Evolutionary conservation across 495 filamentous ascomycete species (phyloP), one percentile per base, ranked within the genome.

Genomic region (Jackrogersella minutella): DNA sequence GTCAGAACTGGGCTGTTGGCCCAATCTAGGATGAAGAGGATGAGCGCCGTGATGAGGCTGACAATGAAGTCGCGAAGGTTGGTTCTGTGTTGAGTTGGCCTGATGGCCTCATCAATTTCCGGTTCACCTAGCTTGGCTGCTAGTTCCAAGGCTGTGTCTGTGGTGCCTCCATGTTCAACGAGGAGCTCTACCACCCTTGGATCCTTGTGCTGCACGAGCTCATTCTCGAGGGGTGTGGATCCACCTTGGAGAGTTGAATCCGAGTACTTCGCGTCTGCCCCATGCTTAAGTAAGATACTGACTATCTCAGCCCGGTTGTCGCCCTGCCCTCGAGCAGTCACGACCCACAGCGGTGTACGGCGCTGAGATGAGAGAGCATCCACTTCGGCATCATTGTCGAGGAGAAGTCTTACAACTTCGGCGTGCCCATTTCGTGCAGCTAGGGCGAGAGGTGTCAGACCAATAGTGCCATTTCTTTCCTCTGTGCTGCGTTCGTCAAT

Each of bases 351-450:
- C 2, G 64, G 52, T 0, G 64, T 62, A 0, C 58, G 64, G 1
- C 2, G 33, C 37, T 43, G 28, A 0, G 53, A 49, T 21, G 59
- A 69, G 26, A 30, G 22, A 2, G 49, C 55, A 43, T 69, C 66
- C 7, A 64, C 59, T n/a, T 22, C 0, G 22, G 66, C 66, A 6
- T 55, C 59, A 4, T 56, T 59, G 7, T 64, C 55, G 13, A 69
- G 66, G 43, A 69, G 66, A 14, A 69, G 54, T 36, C 17, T 53
- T 34, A 74, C 76, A 3, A 72, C 40, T 17, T 74, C 71, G 5
- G 41, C 54, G 17, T 77, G 77, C 8, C 76, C 73, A 31, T 57
- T 68, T n/a, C 69, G 47, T 22, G 72, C 73, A 39, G 79, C 79
- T 41, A 74, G 21, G 3, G 62, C 66, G 9, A 81, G 70, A 8